These are phyloP conservation scores for Toxicodendron radicans DNA, from an alignment of 345 rosid genomes.

Conservation along the genomic window DNA sequence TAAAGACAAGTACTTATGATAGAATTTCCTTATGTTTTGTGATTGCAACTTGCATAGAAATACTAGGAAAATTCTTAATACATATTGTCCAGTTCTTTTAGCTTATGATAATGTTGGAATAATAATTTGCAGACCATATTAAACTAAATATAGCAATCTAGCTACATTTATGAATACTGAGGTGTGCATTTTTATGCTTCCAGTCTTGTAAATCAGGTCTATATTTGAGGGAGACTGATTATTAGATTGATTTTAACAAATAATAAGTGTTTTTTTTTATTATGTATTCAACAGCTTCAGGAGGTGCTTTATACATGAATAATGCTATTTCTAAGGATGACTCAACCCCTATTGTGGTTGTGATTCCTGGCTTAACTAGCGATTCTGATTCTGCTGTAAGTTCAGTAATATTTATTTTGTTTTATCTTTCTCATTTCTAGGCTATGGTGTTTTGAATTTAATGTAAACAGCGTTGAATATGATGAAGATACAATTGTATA, in stretches of 20 bases:
- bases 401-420: constrained; percentile 7
- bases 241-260: not conserved
- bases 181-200: not conserved
- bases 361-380: constrained; percentile 74
- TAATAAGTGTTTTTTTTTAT: not conserved
- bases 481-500: not conserved
- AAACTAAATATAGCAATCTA: not conserved
- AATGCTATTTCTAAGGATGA: constrained; percentile 43
- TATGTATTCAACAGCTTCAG: constrained; percentile 31
- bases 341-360: constrained; percentile 50
- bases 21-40: not conserved
- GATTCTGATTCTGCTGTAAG: constrained; percentile 71
- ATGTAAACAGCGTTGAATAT: not conserved
- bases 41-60: not conserved
- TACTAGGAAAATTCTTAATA: not conserved
- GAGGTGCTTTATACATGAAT: constrained; percentile 25
- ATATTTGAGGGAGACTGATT: not conserved
- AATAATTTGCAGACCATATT: not conserved
- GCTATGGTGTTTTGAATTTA: not conserved
- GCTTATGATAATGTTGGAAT: not conserved
- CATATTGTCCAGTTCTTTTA: not conserved
- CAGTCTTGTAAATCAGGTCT: not conserved
- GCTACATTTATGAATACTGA: not conserved
- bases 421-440: not conserved
- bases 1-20: not conserved